Percentiles rank a stretch among this genome's conserved stretches.
Conservation (phyloP, 805 yeast genomes). For the Candida arabinofermentans region DNA sequence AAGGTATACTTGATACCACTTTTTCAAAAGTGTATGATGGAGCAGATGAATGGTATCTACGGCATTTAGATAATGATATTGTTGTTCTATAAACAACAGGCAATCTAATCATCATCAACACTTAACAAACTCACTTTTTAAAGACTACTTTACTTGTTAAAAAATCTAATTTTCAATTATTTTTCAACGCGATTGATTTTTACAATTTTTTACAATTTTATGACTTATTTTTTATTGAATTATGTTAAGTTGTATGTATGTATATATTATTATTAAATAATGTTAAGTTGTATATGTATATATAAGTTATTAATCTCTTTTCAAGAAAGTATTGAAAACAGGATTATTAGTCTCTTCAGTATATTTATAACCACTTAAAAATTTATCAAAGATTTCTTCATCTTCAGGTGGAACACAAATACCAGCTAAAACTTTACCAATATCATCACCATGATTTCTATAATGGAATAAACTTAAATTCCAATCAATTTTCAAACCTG, state of each 20-base stretch:
- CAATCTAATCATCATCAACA: too few relatives aligned
- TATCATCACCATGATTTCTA: conserved; percentile 94
- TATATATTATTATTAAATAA: too few relatives aligned
- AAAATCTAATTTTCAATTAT: too few relatives aligned
- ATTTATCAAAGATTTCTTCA: conserved; percentile 58
- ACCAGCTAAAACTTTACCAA: conserved; percentile 90
- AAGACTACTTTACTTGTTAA: too few relatives aligned
- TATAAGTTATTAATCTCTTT: conserved; percentile 4
- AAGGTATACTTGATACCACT: conserved; percentile 7
- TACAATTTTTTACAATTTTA: too few relatives aligned
- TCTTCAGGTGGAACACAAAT: conserved; percentile 76
- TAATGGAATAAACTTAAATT: conserved; percentile 93
- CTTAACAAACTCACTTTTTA: too few relatives aligned
- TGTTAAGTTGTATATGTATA: not conserved
- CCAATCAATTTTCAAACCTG: conserved; percentile 72
- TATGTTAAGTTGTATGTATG: too few relatives aligned
- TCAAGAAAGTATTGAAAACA: conserved; percentile 78
- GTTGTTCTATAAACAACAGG: too few relatives aligned
- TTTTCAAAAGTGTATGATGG: conserved; percentile 10
- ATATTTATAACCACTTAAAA: conserved; percentile 66
- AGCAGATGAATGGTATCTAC: too few relatives aligned
- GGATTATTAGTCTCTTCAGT: conserved; percentile 79
- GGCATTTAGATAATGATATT: too few relatives aligned
- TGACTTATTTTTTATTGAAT: too few relatives aligned
- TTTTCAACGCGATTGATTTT: too few relatives aligned